These are phyloP conservation scores for Rosellinia necatrix DNA, from an alignment of 2,329 filamentous ascomycete species.

Conservation along the genomic window DNA sequence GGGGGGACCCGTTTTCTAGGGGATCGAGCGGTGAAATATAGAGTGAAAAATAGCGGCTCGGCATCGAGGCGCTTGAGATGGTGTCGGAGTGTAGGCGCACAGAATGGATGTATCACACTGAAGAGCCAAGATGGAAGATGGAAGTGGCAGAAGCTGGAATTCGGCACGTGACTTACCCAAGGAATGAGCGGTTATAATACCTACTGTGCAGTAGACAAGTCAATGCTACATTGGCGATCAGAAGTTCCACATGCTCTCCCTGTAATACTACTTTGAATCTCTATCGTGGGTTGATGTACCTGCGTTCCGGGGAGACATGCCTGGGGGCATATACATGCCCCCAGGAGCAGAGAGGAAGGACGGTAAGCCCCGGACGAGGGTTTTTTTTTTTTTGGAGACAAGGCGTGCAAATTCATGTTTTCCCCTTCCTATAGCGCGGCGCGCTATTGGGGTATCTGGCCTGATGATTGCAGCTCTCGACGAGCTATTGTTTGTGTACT, in stretches of 20 bases:
- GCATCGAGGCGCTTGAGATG: conserved; percentile 1
- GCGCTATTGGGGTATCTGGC: conserved; percentile 5
- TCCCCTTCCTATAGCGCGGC: background rate
- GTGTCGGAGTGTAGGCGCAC: background rate
- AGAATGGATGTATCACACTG: background rate
- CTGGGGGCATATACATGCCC: conserved; percentile 2
- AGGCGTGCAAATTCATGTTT: conserved; percentile 11
- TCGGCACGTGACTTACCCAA: conserved; percentile 15
- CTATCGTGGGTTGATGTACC: conserved; percentile 1
- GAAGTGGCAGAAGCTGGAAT: background rate
- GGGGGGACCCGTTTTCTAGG: background rate
- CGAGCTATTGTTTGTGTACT: background rate
- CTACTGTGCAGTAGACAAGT: no score
- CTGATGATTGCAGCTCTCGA: background rate
- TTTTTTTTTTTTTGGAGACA: conserved; percentile 10
- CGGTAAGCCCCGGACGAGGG: background rate
- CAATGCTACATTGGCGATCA: background rate
- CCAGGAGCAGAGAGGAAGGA: background rate
- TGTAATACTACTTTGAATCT: conserved; percentile 1
- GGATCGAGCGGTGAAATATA: background rate
- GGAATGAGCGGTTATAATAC: background rate
- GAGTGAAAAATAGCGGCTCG: no score
- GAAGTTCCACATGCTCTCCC: background rate
- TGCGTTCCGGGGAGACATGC: conserved; percentile 5
- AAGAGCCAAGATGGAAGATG: background rate